phyloP scores from a whole-genome alignment of 2,329 filamentous ascomycete species.

The Ascochyta fabae region DNA sequence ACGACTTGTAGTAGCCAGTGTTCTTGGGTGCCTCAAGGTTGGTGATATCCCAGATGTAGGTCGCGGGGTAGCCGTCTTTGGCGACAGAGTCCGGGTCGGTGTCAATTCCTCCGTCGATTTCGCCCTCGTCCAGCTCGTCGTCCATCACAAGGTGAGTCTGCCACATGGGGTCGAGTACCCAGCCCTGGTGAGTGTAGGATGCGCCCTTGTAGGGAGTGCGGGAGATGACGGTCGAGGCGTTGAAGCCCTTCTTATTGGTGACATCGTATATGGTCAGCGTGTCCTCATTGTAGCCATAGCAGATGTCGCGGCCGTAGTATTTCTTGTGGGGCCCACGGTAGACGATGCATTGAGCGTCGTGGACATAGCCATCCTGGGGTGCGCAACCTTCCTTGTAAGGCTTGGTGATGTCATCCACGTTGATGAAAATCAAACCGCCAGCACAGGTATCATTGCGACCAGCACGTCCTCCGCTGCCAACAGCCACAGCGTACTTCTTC shows the following conservation, averaged over 20 bases:
- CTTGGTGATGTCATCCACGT: constrained; percentile 58
- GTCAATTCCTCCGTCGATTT: constrained; percentile 29
- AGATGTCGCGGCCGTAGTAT: constrained; percentile 61
- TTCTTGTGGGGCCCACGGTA: constrained; percentile 60
- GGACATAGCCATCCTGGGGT: constrained; percentile 64
- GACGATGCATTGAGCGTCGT: constrained; percentile 66
- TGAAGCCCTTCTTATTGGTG: constrained; percentile 60
- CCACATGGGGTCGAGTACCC: constrained; percentile 54
- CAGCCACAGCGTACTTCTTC: constrained; percentile 44
- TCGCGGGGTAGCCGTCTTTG: constrained; percentile 45
- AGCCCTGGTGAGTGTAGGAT: constrained; percentile 65
- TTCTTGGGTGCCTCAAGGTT: constrained; percentile 46
- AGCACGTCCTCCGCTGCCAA: constrained; percentile 38
- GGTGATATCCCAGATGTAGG: constrained; percentile 48
- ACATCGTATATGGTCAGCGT: constrained; percentile 60
- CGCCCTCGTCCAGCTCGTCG: constrained; percentile 49
- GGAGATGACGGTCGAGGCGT: constrained; percentile 63
- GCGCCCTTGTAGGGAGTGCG: constrained; percentile 61
- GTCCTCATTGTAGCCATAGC: constrained; percentile 65
- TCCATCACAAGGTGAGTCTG: constrained; percentile 48
- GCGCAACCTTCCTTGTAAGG: constrained; percentile 60
- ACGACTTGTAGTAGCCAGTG: constrained; percentile 53
- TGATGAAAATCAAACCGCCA: constrained; percentile 64
- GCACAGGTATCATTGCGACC: constrained; percentile 51
- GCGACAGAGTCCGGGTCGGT: constrained; percentile 35